Base-by-base conservation (phyloP, 768 basidiomycete genomes). In the Lactarius hengduanensis region DNA sequence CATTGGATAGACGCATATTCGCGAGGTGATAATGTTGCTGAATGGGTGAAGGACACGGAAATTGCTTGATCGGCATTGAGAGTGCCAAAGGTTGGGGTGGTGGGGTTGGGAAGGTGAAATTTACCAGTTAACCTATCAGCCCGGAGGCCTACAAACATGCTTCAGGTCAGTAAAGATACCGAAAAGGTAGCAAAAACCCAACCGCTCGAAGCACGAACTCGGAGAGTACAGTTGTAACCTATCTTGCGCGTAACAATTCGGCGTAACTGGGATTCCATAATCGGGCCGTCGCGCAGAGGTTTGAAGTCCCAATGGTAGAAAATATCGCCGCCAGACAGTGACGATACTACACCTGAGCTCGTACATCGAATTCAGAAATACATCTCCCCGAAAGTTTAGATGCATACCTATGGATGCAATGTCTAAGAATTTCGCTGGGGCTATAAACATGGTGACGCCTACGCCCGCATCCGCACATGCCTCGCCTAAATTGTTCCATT, bases 261-360 rank as follows among this genome's bases (percentile, higher is more conserved):
- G 62, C 81, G 81, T 26, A 98, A 73, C 71, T 98, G 92, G n/a
- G 88, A 89, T n/a, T 82, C 77, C 15, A 99, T 72, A 6, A 85
- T 78, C 9, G 79, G 72, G 9, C 81, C 81, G 74, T 97, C 94
- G 58, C 90, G 83, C 8, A 76, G 74, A 3, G 85, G 82, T 61
- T 89, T 83, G 74, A 94, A 99, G n/a, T 92, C 84, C 10, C 96
- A 97, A 72, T 96, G 91, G 79, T 89, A 96, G 77, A 90, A 96
- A 1, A 96, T 72, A 64, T 95, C 93, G 22, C 97, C 97, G 16
- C 97, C 97, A 8, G 93, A 94, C 13, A 86, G 74, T 0, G 86
- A 86, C 0, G 90, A 74, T 7, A 95, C 81, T 4, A 81, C 76
- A 53, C 90, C 91, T 88, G 66, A 18, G 30, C 15, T 32, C 11